These are phyloP conservation scores for Claviceps cyperi DNA, from an alignment of 2,329 filamentous ascomycete species.

Conservation along the genomic window DNA sequence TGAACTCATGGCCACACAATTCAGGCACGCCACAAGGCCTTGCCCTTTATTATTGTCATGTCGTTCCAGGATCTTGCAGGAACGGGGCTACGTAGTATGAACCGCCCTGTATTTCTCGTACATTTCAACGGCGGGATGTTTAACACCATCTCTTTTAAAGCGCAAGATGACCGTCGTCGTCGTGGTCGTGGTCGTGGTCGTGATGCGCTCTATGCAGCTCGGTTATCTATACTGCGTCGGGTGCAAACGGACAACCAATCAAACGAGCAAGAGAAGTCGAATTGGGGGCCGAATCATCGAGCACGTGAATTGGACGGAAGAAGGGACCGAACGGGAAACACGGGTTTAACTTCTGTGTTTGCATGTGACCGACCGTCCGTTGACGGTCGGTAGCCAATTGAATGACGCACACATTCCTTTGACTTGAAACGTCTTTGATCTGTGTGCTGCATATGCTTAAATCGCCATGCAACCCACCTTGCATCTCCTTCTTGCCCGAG, in stretches of 20 bases:
- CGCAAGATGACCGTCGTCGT: neutral
- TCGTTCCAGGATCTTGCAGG: neutral
- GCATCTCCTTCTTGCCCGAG: neutral
- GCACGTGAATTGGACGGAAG: neutral
- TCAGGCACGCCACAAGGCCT: neutral
- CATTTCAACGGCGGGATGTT: neutral
- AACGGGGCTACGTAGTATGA: neutral
- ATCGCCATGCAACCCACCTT: neutral
- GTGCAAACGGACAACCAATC: neutral
- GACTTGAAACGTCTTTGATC: neutral
- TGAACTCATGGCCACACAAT: neutral
- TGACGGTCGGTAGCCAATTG: neutral
- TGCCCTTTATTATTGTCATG: neutral
- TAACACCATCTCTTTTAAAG: neutral
- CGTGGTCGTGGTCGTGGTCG: too few relatives aligned
- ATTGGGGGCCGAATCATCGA: neutral
- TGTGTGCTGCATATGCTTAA: neutral
- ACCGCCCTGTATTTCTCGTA: too few relatives aligned
- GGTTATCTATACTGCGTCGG: neutral
- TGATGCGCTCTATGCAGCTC: too few relatives aligned
- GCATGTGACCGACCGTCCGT: neutral
- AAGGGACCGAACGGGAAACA: neutral
- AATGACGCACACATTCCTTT: neutral
- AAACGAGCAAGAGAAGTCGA: neutral
- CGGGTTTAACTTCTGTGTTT: neutral